A percentile compares a stretch with the other conserved stretches of the same genome.
Evolutionary conservation across 768 basidiomycete genomes (phyloP).

Genomic region (Serpula lacrymans): DNA sequence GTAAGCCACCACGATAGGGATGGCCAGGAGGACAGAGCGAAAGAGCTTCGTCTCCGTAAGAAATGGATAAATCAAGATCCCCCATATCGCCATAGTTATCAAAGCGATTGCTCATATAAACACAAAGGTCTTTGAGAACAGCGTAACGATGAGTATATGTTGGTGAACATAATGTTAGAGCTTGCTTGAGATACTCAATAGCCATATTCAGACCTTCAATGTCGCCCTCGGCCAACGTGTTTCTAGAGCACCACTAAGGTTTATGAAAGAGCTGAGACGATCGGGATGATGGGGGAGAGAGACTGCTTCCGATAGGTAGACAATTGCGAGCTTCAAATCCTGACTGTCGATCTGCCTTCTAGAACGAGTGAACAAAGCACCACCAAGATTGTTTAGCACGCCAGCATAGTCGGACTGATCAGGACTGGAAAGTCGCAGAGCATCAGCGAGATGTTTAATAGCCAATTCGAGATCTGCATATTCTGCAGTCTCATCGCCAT

Average conservation of each 20-base stretch:
- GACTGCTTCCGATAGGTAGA: background rate
- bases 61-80: background rate
- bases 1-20: background rate
- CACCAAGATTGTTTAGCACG: background rate
- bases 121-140: conserved; percentile 5
- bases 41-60: background rate
- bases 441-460: conserved; percentile 11
- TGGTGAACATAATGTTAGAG: too few relatives aligned
- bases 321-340: background rate
- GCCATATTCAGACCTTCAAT: too few relatives aligned
- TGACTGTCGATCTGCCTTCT: background rate
- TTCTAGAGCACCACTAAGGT: too few relatives aligned
- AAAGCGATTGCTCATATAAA: conserved; percentile 7
- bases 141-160: too few relatives aligned
- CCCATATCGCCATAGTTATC: background rate
- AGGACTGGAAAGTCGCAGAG: background rate
- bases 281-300: background rate
- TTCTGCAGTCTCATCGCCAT: conserved; percentile 9
- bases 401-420: background rate
- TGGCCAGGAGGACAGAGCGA: background rate
- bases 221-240: too few relatives aligned
- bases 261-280: background rate
- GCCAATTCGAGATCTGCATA: conserved; percentile 31
- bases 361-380: background rate
- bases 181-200: too few relatives aligned